Evolutionary conservation across 192 early-diverging fungal species (phyloP), one percentile per base, ranked within the genome.

Genomic region (Backusella circina): DNA sequence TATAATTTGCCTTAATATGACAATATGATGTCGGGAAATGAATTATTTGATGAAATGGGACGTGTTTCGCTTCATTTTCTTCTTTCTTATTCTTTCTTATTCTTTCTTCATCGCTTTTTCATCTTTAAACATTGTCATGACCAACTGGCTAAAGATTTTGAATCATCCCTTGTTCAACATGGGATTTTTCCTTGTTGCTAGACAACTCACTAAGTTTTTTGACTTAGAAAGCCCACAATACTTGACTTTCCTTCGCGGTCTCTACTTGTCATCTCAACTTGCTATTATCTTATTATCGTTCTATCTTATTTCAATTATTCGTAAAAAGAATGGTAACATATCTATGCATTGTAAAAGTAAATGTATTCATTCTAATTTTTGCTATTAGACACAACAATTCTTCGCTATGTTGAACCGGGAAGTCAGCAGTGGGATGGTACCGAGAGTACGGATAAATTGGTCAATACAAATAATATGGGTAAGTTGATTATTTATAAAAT

Each of bases 371-470:
- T 61, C 16, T 37, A 76, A 23, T 38, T 51, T n/a, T 36, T 21
- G 30, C 39, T 38, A 36, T 70, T 80, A 91, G 96, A 97, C 78
- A 86, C 84, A 39, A 95, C 93, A 28, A 73, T 83, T 13, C 86
- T 97, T 39, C 85, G 91, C 77, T 95, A 95, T 84, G 86, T 92
- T 38, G 91, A 95, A 47, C 84, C 90, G 33, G 84, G 90, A 77
- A 88, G 82, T 78, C 84, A 86, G 26, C 77, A 86, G 32, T 81
- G 75, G 75, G 68, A 76, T 38, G 61, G 84, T 65, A 78, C 76
- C 1, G 71, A 78, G 6, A 85, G 70, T 54, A 28, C 82, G 7
- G 76, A 78, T 39, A 71, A 75, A 74, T 84, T 77, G 47, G 75
- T 81, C n/a, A 51, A 51, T 30, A 79, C 72, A 8, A 79, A 67